Conservation (phyloP, 2,329 filamentous ascomycete species). For the Plenodomus lindquistii region DNA sequence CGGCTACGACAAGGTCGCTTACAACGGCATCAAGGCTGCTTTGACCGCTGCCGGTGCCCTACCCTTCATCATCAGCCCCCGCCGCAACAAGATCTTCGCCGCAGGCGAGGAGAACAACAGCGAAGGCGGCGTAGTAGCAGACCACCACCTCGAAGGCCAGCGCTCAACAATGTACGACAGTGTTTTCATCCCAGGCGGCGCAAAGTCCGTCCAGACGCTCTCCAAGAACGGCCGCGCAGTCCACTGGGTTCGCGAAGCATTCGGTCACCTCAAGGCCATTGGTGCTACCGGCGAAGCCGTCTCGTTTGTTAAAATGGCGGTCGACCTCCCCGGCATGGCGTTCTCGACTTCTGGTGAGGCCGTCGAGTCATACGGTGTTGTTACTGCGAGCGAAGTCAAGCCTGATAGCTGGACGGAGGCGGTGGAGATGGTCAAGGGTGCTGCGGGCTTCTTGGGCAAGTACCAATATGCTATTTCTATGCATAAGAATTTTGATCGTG, state of each 20-base stretch:
- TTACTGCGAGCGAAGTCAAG: constrained; percentile 62
- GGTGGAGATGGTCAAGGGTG: constrained; percentile 67
- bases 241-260: constrained; percentile 79
- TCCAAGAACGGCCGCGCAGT: constrained; percentile 71
- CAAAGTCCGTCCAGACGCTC: constrained; percentile 64
- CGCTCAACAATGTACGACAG: constrained; percentile 82
- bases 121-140: constrained; percentile 63
- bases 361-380: constrained; percentile 74
- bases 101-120: constrained; percentile 59
- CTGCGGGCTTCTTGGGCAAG: constrained; percentile 69
- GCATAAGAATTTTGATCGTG: constrained; percentile 75
- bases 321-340: constrained; percentile 52
- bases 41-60: constrained; percentile 66
- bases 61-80: constrained; percentile 72
- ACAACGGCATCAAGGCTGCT: constrained; percentile 66
- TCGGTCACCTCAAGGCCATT: constrained; percentile 79
- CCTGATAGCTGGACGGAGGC: constrained; percentile 65
- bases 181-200: constrained; percentile 74
- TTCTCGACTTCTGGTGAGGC: constrained; percentile 57
- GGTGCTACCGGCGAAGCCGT: constrained; percentile 75
- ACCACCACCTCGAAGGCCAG: constrained; percentile 80
- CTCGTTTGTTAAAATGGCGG: constrained; percentile 60
- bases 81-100: constrained; percentile 67
- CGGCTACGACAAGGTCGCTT: constrained; percentile 70
- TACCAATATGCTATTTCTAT: constrained; percentile 71